These are phyloP conservation scores for Taphrina deformans DNA, from an alignment of 1,139 yeast genomes.

Conservation along the genomic window DNA sequence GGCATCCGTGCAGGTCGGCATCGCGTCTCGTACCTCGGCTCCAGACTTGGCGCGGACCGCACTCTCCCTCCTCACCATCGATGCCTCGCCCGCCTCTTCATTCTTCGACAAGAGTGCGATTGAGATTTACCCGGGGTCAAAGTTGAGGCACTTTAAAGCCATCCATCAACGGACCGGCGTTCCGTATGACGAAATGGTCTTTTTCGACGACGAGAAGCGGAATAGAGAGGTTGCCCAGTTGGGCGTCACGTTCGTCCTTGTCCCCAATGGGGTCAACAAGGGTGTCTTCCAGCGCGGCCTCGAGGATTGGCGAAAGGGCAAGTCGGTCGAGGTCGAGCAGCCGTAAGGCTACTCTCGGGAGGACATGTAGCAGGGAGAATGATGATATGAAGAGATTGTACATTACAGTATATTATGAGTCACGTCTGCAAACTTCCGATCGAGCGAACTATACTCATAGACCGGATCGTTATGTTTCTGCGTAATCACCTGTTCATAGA, in stretches of 20 bases:
- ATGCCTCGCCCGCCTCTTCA: constrained; percentile 46
- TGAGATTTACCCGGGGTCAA: constrained; percentile 47
- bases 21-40: constrained; percentile 68
- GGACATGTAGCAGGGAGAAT: not conserved
- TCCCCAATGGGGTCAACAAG: constrained; percentile 57
- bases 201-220: constrained; percentile 69
- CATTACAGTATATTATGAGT: not conserved
- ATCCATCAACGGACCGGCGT: constrained; percentile 55
- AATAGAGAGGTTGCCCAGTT: constrained; percentile 64
- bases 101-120: constrained; percentile 47
- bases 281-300: constrained; percentile 53
- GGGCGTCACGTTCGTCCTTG: constrained; percentile 62
- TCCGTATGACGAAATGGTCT: constrained; percentile 54
- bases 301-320: constrained; percentile 46
- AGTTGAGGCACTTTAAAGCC: constrained; percentile 57
- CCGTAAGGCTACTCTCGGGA: not conserved
- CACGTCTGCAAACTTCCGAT: constrained; percentile 13
- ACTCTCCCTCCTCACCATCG: constrained; percentile 53
- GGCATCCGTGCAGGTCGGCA: constrained; percentile 52
- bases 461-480: constrained; percentile 7
- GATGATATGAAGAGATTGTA: not conserved
- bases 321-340: constrained; percentile 1
- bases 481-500: constrained; percentile 8
- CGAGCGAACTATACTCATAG: constrained; percentile 11
- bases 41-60: constrained; percentile 60